A percentile compares a stretch with the other conserved stretches of the same genome.
Evolutionary conservation across 1,284 basidiomycete species (phyloP).

Genomic region (Ceratorhiza oryzae-sativae): DNA sequence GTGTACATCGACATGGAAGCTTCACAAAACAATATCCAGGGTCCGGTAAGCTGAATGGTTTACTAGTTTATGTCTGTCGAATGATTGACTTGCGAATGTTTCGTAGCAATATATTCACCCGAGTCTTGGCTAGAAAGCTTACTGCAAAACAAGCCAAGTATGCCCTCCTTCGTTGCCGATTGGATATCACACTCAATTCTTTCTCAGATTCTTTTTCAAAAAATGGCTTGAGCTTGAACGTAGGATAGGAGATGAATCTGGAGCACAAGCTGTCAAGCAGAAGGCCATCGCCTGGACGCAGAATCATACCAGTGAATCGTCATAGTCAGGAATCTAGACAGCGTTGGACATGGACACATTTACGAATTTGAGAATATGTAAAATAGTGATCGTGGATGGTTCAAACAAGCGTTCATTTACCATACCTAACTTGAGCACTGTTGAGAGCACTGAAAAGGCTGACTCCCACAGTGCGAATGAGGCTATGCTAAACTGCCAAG

Average conservation of each 20-base stretch:
- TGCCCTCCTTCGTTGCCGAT: slow-evolving; percentile 46
- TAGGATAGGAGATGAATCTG: slow-evolving; percentile 85
- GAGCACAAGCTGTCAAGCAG: slow-evolving; percentile 81
- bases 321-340: no score
- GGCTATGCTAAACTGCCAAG: no score
- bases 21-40: slow-evolving; percentile 75
- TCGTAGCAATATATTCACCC: slow-evolving; percentile 80
- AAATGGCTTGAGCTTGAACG: slow-evolving; percentile 95
- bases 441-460: no score
- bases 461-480: no score
- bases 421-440: no score
- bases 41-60: slow-evolving; percentile 68
- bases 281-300: slow-evolving; percentile 91
- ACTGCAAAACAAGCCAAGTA: slow-evolving; percentile 95
- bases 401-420: no score
- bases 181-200: slow-evolving; percentile 32
- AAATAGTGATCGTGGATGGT: no score
- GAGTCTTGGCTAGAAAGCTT: slow-evolving; percentile 83
- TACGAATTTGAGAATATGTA: no score
- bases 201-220: slow-evolving; percentile 85
- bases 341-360: no score
- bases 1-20: slow-evolving; percentile 97
- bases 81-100: neutral
- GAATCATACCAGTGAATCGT: no score
- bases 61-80: neutral